Evolutionary conservation across 306 rosid genomes (phyloP).

Genomic region (Vachellia pachyceras): DNA sequence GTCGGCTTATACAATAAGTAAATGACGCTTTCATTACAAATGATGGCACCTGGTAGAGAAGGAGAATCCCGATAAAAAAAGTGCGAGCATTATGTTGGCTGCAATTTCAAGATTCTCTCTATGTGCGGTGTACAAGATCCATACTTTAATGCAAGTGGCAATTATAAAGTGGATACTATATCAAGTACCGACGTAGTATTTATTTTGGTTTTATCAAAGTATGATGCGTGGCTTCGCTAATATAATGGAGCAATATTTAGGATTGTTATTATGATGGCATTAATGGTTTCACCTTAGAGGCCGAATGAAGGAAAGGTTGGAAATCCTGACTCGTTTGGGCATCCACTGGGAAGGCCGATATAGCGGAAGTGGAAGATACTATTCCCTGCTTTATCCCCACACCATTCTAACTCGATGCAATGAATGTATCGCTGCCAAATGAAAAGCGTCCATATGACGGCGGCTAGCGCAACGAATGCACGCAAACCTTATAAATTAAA

Average conservation of each 20-base stretch:
- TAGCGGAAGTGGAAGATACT: constrained; percentile 15
- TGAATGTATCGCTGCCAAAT: constrained; percentile 11
- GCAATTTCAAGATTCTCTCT: no score
- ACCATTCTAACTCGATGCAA: constrained; percentile 23
- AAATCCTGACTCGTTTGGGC: constrained; percentile 1
- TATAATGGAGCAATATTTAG: background rate
- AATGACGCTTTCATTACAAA: no score
- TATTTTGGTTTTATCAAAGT: background rate
- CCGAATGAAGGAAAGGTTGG: constrained; percentile 12
- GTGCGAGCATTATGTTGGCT: no score
- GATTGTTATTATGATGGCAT: background rate
- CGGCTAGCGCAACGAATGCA: constrained; percentile 25
- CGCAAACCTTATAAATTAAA: background rate
- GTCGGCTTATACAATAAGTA: no score
- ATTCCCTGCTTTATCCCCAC: constrained; percentile 9
- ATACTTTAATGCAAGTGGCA: no score
- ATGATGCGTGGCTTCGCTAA: constrained; percentile 4
- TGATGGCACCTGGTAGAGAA: no score
- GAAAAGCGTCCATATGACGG: constrained; percentile 15
- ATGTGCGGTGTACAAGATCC: no score
- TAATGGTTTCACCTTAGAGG: background rate
- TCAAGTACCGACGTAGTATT: no score
- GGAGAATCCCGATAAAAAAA: no score
- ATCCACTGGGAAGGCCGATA: background rate
- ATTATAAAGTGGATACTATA: no score